phyloP scores from a whole-genome alignment of 495 filamentous ascomycete genomes.

The Pseudotulostoma volvatum region DNA sequence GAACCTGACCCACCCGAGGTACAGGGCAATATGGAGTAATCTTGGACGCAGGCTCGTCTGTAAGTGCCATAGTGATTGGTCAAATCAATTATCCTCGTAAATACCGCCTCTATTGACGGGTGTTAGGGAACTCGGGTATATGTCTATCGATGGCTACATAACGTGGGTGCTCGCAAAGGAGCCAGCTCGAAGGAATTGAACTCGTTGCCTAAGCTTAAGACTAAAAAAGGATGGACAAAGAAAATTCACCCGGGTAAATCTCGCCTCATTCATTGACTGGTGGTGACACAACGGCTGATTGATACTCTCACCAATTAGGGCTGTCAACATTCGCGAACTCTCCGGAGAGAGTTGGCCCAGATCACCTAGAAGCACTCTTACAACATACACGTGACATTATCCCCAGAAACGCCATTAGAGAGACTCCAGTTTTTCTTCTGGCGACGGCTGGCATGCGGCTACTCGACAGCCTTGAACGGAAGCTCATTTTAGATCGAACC shows the following conservation, averaged over 20 bases:
- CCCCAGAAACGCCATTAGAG: conserved; percentile 56
- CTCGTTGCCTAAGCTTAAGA: conserved; percentile 61
- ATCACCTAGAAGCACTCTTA: conserved; percentile 63
- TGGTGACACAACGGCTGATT: neutral
- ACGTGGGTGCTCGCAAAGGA: conserved; percentile 44
- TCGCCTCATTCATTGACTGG: neutral
- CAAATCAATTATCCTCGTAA: neutral
- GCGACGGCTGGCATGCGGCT: conserved; percentile 96
- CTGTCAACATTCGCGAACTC: conserved; percentile 77
- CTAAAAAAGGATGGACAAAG: conserved; percentile 76
- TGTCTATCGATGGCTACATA: conserved; percentile 83
- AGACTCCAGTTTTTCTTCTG: conserved; percentile 87
- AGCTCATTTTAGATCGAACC: conserved; percentile 54
- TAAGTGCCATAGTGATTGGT: conserved; percentile 17
- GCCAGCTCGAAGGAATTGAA: conserved; percentile 43
- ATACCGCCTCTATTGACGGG: conserved; percentile 3
- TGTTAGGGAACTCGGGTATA: conserved; percentile 72
- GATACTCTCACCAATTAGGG: conserved; percentile 24
- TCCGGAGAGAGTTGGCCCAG: conserved; percentile 58
- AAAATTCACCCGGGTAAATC: conserved; percentile 69
- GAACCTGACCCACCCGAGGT: conserved; percentile 4
- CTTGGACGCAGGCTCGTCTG: conserved; percentile 54
- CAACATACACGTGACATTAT: conserved; percentile 72
- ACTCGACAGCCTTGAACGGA: conserved; percentile 55
- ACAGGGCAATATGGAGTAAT: conserved; percentile 49